Base-by-base conservation (phyloP, 1,139 yeast species). In the Geotrichum phurueaensis region DNA sequence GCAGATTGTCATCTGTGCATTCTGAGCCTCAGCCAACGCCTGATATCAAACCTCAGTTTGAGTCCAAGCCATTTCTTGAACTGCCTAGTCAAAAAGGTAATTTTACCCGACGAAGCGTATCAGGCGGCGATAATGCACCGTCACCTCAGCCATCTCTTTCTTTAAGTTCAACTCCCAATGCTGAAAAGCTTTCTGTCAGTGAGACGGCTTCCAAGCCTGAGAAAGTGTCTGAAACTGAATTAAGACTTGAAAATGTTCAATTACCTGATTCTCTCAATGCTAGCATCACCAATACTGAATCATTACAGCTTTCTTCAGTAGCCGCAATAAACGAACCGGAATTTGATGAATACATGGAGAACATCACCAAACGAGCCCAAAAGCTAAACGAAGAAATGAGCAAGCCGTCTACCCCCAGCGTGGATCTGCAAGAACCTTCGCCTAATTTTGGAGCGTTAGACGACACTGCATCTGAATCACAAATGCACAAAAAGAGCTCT, bases 281-380 rank as follows among this genome's bases (percentile, higher is more conserved):
- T 15, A 39, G 20, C 6, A n/a, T 3, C 5, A 39, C 6, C n/a
- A 15, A 15, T 13, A 15, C 15, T n/a, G 45, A 39, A n/a, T n/a
- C 15, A 15, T 2, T 5, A 18, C 2, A 15, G n/a, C 4, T 39
- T 39, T 5, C 45, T 39, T 2, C 18, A 39, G 18, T 2, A 5
- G n/a, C 18, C 4, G 15, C 45, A 5, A 18, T 39, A 15, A 39
- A 13, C 45, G 45, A 39, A 6, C 51, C 51, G 3, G 45, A 53
- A 29, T 53, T 53, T 15, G 27, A 53, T 43, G 33, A 33, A 36
- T 59, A 59, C 45, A 45, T 59, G 55, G 56, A 59, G 48, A 50
- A 55, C 51, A 59, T 59, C 29, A 55, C 58, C 10, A 53, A 59
- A 51, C 53, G 61, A 13, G 58, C 53, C 15, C 57, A 55, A 22